phyloP scores from a whole-genome alignment of 2,329 filamentous ascomycete genomes.

The Diaporthe vexans region DNA sequence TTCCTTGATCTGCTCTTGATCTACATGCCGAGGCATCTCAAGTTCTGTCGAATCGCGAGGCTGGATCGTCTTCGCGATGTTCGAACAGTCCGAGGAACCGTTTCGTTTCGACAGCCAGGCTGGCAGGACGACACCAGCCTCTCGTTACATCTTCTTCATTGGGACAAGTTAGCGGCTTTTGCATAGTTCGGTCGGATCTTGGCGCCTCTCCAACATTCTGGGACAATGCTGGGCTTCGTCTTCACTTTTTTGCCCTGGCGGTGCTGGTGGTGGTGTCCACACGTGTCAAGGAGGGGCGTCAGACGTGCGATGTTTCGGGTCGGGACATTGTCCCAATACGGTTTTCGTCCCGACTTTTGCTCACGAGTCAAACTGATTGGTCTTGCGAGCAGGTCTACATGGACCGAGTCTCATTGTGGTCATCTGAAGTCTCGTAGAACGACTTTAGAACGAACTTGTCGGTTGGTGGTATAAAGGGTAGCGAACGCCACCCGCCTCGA shows the following conservation, averaged over 20 bases:
- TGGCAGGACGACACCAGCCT: neutral
- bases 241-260: neutral
- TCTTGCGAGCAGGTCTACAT: neutral
- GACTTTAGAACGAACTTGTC: conserved; percentile 18
- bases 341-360: conserved; percentile 32
- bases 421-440: conserved; percentile 22
- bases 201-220: neutral
- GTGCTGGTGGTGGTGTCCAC: conserved; percentile 8
- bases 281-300: conserved; percentile 25
- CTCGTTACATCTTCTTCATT: conserved; percentile 19
- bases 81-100: conserved; percentile 6
- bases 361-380: conserved; percentile 28
- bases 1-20: neutral
- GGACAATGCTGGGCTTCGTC: conserved; percentile 1
- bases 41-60: conserved; percentile 15
- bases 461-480: conserved; percentile 2
- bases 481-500: neutral
- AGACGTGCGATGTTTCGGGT: conserved; percentile 32
- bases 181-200: conserved; percentile 17
- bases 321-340: conserved; percentile 30
- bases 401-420: neutral
- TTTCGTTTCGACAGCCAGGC: conserved; percentile 22
- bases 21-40: neutral
- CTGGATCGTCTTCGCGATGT: conserved; percentile 23
- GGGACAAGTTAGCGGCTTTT: conserved; percentile 16